Conservation (phyloP, 2,329 filamentous ascomycete species). For the Aplosporella prunicola region DNA sequence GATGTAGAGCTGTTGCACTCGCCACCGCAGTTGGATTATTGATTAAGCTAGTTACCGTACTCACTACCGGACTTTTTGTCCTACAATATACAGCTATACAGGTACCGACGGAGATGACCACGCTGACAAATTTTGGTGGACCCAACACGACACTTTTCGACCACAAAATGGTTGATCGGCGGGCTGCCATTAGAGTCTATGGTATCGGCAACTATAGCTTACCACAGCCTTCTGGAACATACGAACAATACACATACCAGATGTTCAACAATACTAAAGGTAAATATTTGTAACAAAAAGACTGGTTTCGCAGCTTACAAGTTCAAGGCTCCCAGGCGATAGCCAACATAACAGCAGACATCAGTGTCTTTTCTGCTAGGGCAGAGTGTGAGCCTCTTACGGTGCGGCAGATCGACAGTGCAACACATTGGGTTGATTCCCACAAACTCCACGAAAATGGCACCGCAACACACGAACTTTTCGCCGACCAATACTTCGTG, state of each 20-base stretch:
- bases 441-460: no score
- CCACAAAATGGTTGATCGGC: background rate
- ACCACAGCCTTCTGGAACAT: background rate
- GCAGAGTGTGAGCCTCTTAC: background rate
- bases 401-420: background rate
- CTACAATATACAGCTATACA: background rate
- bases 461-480: no score
- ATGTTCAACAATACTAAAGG: background rate
- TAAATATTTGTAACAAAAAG: background rate
- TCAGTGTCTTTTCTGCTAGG: background rate
- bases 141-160: background rate
- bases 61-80: slow-evolving; percentile 7
- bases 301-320: no score
- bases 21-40: background rate
- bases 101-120: background rate
- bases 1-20: slow-evolving; percentile 1
- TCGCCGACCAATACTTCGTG: no score
- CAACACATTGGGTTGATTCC: no score
- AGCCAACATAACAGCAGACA: background rate
- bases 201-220: background rate
- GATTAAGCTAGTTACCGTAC: slow-evolving; percentile 4
- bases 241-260: background rate
- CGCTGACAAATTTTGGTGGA: background rate
- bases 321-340: background rate
- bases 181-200: background rate